Evolutionary conservation across 495 filamentous ascomycete genomes (phyloP).

Genomic region (Penicillium simplicissimum): DNA sequence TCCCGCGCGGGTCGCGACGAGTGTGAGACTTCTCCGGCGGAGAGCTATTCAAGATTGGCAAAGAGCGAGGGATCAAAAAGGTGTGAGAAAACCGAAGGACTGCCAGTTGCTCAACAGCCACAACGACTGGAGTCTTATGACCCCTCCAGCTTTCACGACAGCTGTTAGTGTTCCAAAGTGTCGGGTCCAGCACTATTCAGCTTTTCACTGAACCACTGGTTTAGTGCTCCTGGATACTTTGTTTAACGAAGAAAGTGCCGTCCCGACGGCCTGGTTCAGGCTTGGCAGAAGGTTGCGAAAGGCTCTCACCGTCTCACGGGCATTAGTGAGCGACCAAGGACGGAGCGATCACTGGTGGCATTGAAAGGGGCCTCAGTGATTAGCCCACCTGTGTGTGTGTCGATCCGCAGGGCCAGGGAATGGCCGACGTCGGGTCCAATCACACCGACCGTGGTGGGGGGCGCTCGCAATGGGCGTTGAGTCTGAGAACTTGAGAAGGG

Average conservation of each 20-base stretch:
- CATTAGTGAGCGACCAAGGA: neutral
- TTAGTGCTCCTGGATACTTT: neutral
- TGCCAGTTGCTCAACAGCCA: constrained; percentile 9
- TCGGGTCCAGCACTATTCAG: constrained; percentile 17
- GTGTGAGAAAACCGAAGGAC: constrained; percentile 13
- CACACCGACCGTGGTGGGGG: constrained; percentile 4
- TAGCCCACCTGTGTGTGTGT: constrained; percentile 4
- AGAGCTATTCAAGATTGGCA: neutral
- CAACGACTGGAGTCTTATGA: constrained; percentile 30
- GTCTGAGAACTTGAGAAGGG: constrained; percentile 5
- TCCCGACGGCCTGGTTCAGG: constrained; percentile 14
- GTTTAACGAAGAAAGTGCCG: neutral
- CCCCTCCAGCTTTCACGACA: constrained; percentile 23
- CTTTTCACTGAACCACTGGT: neutral
- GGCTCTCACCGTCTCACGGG: constrained; percentile 6
- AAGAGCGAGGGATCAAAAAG: constrained; percentile 5
- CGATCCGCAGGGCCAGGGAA: constrained; percentile 17
- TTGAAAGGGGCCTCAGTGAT: constrained; percentile 8
- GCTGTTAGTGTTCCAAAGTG: constrained; percentile 21
- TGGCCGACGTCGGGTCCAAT: constrained; percentile 9
- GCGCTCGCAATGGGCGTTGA: neutral
- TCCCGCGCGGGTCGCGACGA: constrained; percentile 2
- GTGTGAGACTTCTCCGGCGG: neutral
- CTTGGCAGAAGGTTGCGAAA: too few relatives aligned
- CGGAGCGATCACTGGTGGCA: constrained; percentile 5